These are phyloP conservation scores for Teunomyces pallodes DNA, from an alignment of 805 yeast genomes.

Conservation along the genomic window DNA sequence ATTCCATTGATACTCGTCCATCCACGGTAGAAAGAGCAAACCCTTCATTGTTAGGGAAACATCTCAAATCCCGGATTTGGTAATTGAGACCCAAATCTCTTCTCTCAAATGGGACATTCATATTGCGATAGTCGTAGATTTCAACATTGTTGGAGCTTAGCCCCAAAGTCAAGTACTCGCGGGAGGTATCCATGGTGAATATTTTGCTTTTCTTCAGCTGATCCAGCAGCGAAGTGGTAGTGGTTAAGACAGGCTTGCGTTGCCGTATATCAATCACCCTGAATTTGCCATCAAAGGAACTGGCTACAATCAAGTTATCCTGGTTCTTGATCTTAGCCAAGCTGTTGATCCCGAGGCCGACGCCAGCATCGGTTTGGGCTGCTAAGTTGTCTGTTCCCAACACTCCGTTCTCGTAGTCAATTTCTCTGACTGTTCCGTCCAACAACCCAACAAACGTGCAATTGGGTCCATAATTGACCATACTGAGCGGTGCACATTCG, in stretches of 20 bases:
- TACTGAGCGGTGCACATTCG: slow-evolving; percentile 23
- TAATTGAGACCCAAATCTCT: slow-evolving; percentile 66
- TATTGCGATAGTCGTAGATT: slow-evolving; percentile 54
- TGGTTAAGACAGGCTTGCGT: slow-evolving; percentile 10
- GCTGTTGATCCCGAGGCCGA: slow-evolving; percentile 15
- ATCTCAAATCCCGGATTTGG: slow-evolving; percentile 56
- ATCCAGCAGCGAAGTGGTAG: slow-evolving; percentile 16
- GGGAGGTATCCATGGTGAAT: slow-evolving; percentile 58
- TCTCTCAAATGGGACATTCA: slow-evolving; percentile 43
- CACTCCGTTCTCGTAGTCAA: slow-evolving; percentile 45
- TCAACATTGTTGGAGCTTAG: slow-evolving; percentile 52
- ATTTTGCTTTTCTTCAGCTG: slow-evolving; percentile 40
- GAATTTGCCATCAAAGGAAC: slow-evolving; percentile 61
- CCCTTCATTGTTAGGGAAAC: slow-evolving; percentile 54
- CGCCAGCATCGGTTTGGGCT: background rate
- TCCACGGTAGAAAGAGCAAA: slow-evolving; percentile 74
- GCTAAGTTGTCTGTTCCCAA: slow-evolving; percentile 1
- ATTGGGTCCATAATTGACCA: slow-evolving; percentile 24
- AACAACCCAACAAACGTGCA: slow-evolving; percentile 47
- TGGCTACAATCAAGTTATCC: slow-evolving; percentile 35
- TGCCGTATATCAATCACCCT: slow-evolving; percentile 44
- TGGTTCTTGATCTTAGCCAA: slow-evolving; percentile 8
- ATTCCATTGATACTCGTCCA: slow-evolving; percentile 77
- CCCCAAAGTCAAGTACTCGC: slow-evolving; percentile 48
- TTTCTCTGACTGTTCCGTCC: slow-evolving; percentile 51